Conservation (phyloP, 2,329 filamentous ascomycete species). For the Cordyceps sp. region DNA sequence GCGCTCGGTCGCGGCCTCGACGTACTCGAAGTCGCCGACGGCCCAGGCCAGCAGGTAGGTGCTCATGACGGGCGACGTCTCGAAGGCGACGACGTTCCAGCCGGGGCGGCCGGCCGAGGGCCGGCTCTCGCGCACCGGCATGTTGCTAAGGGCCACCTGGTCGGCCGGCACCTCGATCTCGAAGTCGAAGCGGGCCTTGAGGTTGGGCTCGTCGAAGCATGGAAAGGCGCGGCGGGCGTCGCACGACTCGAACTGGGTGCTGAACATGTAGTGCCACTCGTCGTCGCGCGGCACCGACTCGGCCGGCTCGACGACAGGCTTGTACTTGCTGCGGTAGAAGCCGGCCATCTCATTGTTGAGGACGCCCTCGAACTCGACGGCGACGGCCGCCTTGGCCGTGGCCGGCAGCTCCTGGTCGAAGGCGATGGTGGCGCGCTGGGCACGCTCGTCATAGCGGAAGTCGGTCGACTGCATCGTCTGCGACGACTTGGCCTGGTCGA, state of each 20-base stretch:
- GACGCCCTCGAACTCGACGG: slow-evolving; percentile 60
- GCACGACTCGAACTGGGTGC: slow-evolving; percentile 94
- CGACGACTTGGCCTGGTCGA: slow-evolving; percentile 39
- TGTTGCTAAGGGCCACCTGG: slow-evolving; percentile 83
- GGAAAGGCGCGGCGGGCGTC: slow-evolving; percentile 91
- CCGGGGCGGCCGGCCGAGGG: slow-evolving; percentile 33
- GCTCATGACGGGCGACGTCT: slow-evolving; percentile 78
- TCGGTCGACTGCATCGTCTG: slow-evolving; percentile 42
- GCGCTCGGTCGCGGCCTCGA: slow-evolving; percentile 79
- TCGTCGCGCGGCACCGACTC: slow-evolving; percentile 62
- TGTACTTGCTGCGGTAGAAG: slow-evolving; percentile 91
- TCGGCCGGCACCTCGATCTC: slow-evolving; percentile 81
- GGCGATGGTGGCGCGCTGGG: slow-evolving; percentile 65
- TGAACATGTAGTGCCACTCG: slow-evolving; percentile 61
- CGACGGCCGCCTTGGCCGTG: slow-evolving; percentile 47
- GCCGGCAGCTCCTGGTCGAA: slow-evolving; percentile 58
- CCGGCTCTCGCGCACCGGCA: slow-evolving; percentile 65
- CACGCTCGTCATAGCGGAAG: slow-evolving; percentile 67
- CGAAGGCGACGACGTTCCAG: slow-evolving; percentile 62
- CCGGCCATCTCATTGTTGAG: slow-evolving; percentile 88
- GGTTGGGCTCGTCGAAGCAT: slow-evolving; percentile 94
- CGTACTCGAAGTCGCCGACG: slow-evolving; percentile 90
- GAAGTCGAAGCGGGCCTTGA: slow-evolving; percentile 93
- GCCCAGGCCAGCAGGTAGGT: slow-evolving; percentile 88
- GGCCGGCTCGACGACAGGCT: slow-evolving; percentile 54